Evolutionary conservation across 2,329 filamentous ascomycete genomes (phyloP), one percentile per base, ranked within the genome.

Genomic region (Thelonectria discophora): DNA sequence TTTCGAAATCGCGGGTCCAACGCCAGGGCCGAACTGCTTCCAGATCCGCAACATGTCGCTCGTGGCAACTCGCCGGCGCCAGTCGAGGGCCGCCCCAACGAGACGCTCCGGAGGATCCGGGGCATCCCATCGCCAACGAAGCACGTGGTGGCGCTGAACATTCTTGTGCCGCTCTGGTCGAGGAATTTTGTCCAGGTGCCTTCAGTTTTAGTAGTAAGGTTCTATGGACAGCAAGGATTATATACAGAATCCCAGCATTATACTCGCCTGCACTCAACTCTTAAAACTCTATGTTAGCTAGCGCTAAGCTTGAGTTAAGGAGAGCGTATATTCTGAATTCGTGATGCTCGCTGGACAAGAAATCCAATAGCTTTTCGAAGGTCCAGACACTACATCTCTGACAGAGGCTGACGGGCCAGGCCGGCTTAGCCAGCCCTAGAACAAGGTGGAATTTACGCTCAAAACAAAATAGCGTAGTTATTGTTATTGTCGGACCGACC

Each of bases 221-320:
- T 51, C 11, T 34, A 43, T 3, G 63, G 5, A 6, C 8, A 15
- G 0, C 20, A 30, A 15, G 15, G 5, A 56, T 5, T 3, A 3
- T 1, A 12, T 13, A 37, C 10, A 11, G 18, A n/a, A 49, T 8
- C 5, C 20, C 1, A 20, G 39, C 32, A 15, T n/a, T 5, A 21
- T n/a, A 0, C 3, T 0, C 24, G 18, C 13, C n/a, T 20, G 18
- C 27, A 18, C 1, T 52, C 7, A 2, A 7, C 15, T 1, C 42
- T 52, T 2, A 61, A 34, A 1, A n/a, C n/a, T n/a, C 49, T 53
- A 15, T 62, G n/a, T n/a, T n/a, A n/a, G n/a, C 62, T 24, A 64
- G 40, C 1, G 21, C 7, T 12, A 46, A 13, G 24, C 62, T 62
- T 0, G 62, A 4, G 17, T 65, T 58, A 6, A 65, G 9, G 0